Evolutionary conservation across 2,329 filamentous ascomycete genomes (phyloP), one percentile per base, ranked within the genome.

Genomic region (Claviceps cyperi): DNA sequence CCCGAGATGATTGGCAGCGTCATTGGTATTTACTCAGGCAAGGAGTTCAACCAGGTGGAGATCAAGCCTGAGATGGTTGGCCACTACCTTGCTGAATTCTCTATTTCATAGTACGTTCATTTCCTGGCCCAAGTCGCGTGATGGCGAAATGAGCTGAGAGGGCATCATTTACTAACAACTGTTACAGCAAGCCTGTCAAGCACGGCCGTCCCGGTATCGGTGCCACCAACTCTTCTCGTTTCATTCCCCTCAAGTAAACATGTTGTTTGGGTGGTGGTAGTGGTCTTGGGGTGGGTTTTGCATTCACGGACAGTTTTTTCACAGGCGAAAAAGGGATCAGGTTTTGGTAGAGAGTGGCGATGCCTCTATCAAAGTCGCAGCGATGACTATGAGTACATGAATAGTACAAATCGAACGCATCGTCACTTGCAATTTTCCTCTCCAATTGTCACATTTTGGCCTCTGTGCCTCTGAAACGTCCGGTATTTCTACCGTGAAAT

Each of bases 31-130:
- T 98, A 98, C 86, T 95, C 88, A 62, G 92, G 92, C 71, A 98
- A 98, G 85, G 90, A 97, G 77, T 98, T 98, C 86, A 98, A 98
- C 85, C 91, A 96, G 82, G 90, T 98, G 66, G 92, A 98, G 77
- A 92, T 98, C 79, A 96, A 96, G 84, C 92, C 92, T 65, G 92
- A 98, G 82, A 98, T 98, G 92, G 92, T 98, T 74, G 92, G 92
- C 72, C 91, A 97, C 81, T 96, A 96, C 81, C 81, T 98, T 62
- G 92, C 80, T 68, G 92, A 98, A 78, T 98, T 98, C 83, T 96
- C 90, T 62, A 98, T 98, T 79, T 92, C 91, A 78, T 98, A 98
- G 88, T 94, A 86, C 65, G 87, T 88, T 22, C 15, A 13, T 46
- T 11, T 46, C 5, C 35, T 1, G 7, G 15, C 15, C 14, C 5